Evolutionary conservation across 345 rosid genomes (phyloP), one percentile per base, ranked within the genome.

Genomic region (Orychophragmus violaceus): DNA sequence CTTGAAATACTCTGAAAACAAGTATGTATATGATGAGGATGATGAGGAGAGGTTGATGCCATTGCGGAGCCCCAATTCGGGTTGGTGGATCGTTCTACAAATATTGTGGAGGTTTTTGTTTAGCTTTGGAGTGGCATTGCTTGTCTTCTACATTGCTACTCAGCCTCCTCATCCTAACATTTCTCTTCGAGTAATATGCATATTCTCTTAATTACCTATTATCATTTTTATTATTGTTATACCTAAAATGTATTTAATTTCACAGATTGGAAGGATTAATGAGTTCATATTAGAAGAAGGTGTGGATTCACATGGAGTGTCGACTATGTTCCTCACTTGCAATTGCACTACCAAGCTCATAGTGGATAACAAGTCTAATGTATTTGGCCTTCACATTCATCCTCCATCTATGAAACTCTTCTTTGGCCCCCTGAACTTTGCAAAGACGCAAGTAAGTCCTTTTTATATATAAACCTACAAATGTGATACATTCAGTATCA

Each of bases 131-230:
- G 64, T 84, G 46, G 92, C 92, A 21, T 76, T 91, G 82, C 90
- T 91, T 7, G 88, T 91, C 7, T 91, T 87, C 79, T 91, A 84
- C 77, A 41, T 83, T 42, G 84, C 87, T n/a, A 83, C 95, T 10
- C 87, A 89, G 48, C 98, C 98, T 25, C 89, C 98, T 17, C 78
- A 78, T 16, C 98, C 98, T 11, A 46, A 70, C 25, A 41, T 89
- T 8, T 85, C 87, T n/a, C 22, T 89, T 37, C 77, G 82, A 90
- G 98, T 91, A 82, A 73, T 65, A 59, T 37, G 0, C 54, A 49
- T 36, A 64, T 62, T 51, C 55, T 14, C 22, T 4, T 30, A 19
- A 0, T 36, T 57, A 2, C 4, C 32, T n/a, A n/a, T n/a, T n/a
- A n/a, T n/a, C n/a, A n/a, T n/a, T n/a, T n/a, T n/a, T n/a, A n/a